These are phyloP conservation scores for Pholiota conissans DNA, from an alignment of 768 basidiomycete genomes.

Conservation along the genomic window DNA sequence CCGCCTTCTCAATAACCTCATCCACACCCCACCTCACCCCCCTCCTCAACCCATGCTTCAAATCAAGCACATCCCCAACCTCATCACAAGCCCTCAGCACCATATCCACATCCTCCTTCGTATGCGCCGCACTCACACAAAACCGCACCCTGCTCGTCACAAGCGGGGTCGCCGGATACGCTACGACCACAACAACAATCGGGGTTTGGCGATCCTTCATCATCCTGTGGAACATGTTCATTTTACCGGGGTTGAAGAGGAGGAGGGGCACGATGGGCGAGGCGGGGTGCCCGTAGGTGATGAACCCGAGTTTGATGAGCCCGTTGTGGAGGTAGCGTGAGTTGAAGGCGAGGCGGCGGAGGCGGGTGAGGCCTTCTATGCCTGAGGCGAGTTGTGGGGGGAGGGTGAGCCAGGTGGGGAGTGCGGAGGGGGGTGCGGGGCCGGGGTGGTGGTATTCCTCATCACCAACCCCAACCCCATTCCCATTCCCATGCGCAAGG, in stretches of 20 bases:
- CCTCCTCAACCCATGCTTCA: constrained; percentile 69
- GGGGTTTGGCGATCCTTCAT: constrained; percentile 82
- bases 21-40: constrained; percentile 78
- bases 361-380: constrained; percentile 76
- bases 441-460: constrained; percentile 54
- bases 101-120: constrained; percentile 93
- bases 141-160: constrained; percentile 89
- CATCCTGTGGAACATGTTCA: constrained; percentile 87
- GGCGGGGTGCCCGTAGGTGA: constrained; percentile 89
- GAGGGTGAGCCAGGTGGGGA: constrained; percentile 82
- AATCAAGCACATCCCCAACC: constrained; percentile 84
- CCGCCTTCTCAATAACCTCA: constrained; percentile 67
- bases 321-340: constrained; percentile 87
- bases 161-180: constrained; percentile 88
- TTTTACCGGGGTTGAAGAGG: constrained; percentile 91
- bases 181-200: constrained; percentile 87
- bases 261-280: constrained; percentile 94
- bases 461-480: background rate
- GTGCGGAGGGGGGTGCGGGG: constrained; percentile 58
- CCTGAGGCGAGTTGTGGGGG: constrained; percentile 77
- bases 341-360: constrained; percentile 93
- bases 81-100: constrained; percentile 89
- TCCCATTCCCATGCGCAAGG: no score
- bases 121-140: constrained; percentile 93
- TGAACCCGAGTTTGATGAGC: constrained; percentile 91